Conservation (phyloP, 2,329 filamentous ascomycete genomes). For the Bisporella sp. region DNA sequence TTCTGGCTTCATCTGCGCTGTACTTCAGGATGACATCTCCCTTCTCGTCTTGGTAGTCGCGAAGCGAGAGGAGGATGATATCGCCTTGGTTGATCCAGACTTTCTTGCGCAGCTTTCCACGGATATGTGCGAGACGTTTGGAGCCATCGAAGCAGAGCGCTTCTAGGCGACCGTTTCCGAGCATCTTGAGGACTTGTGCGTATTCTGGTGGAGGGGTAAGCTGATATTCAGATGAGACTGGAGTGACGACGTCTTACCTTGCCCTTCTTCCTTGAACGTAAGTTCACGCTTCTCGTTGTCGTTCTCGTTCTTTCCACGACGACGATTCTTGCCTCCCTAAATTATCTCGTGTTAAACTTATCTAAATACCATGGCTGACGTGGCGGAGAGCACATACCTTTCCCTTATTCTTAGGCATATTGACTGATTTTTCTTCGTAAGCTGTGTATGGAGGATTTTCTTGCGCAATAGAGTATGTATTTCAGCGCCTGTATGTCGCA, state of each 20-base stretch:
- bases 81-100: slow-evolving; percentile 99
- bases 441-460: no score
- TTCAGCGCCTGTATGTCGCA: no score
- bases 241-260: slow-evolving; percentile 44
- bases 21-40: slow-evolving; percentile 94
- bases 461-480: no score
- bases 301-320: slow-evolving; percentile 98
- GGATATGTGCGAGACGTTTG: slow-evolving; percentile 77
- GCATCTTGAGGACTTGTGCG: slow-evolving; percentile 89
- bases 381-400: slow-evolving; percentile 55
- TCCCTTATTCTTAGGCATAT: slow-evolving; percentile 99
- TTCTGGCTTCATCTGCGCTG: slow-evolving; percentile 89
- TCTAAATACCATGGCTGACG: slow-evolving; percentile 5
- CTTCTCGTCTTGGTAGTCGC: slow-evolving; percentile 92
- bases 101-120: slow-evolving; percentile 98
- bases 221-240: slow-evolving; percentile 38
- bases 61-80: slow-evolving; percentile 81
- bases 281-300: slow-evolving; percentile 99
- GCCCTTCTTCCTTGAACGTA: slow-evolving; percentile 97
- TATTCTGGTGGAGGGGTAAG: slow-evolving; percentile 46
- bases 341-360: slow-evolving; percentile 13
- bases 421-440: slow-evolving; percentile 26
- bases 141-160: slow-evolving; percentile 89
- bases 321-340: slow-evolving; percentile 96
- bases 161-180: slow-evolving; percentile 89